Evolutionary conservation across 257 asterid genomes (phyloP).

Genomic region (Schizonepeta tenuifolia): DNA sequence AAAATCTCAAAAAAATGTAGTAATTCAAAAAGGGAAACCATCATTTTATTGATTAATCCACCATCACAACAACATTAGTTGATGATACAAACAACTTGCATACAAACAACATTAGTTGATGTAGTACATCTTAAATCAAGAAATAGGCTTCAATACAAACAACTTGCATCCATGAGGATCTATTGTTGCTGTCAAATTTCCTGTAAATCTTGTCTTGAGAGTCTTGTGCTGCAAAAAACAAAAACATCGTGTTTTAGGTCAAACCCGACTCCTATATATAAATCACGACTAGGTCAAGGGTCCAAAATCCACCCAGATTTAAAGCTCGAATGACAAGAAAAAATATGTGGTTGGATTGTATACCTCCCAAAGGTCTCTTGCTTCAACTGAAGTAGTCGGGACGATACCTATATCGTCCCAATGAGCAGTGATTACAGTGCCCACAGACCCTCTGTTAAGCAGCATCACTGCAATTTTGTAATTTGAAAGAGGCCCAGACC

Average conservation of each 20-base stretch:
- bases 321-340: background rate
- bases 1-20: too few relatives aligned
- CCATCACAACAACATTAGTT: background rate
- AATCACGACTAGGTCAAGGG: background rate
- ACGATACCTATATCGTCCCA: constrained; percentile 85
- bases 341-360: background rate
- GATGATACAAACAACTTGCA: too few relatives aligned
- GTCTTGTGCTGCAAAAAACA: constrained; percentile 61
- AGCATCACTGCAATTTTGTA: constrained; percentile 64
- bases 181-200: constrained; percentile 63
- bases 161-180: constrained; percentile 72
- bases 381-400: constrained; percentile 42
- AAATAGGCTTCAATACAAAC: constrained; percentile 59
- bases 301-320: background rate
- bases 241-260: background rate
- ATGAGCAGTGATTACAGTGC: constrained; percentile 51
- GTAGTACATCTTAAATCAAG: constrained; percentile 40
- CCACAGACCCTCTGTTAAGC: constrained; percentile 59
- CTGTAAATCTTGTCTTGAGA: constrained; percentile 46
- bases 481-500: constrained; percentile 82
- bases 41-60: constrained; percentile 19
- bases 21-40: background rate
- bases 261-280: background rate
- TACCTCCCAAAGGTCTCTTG: constrained; percentile 89
- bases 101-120: too few relatives aligned